Percentiles rank a stretch among this genome's conserved stretches.
Evolutionary conservation across 306 rosid genomes (phyloP).

Genomic region (Dryas octopetala): DNA sequence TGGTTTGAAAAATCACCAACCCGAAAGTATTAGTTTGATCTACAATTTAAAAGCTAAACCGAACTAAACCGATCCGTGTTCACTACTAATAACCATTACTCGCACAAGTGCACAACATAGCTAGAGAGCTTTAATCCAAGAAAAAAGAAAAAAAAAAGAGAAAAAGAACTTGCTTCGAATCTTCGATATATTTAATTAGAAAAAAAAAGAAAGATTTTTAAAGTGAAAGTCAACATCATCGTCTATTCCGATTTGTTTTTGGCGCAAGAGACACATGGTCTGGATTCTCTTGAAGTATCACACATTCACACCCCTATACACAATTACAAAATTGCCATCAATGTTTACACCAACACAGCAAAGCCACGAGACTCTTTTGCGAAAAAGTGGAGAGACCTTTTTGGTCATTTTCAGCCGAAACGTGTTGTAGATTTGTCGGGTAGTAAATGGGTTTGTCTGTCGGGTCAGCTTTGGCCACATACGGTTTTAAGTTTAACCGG

Average conservation of each 20-base stretch:
- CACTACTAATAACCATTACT: too few species aligned
- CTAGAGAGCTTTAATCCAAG: too few species aligned
- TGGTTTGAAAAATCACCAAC: too few species aligned
- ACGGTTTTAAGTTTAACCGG: background rate
- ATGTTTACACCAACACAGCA: background rate
- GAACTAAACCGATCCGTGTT: too few species aligned
- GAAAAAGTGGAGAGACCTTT: background rate
- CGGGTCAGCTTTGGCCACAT: constrained; percentile 1
- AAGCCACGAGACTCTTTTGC: too few species aligned
- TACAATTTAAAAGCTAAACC: too few species aligned
- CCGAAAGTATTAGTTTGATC: too few species aligned
- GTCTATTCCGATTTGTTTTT: background rate
- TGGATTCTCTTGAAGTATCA: too few species aligned
- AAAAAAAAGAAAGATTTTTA: background rate
- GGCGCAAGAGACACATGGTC: background rate
- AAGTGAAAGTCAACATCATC: constrained; percentile 15
- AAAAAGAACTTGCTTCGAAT: too few species aligned
- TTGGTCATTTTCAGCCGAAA: background rate
- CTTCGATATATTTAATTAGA: too few species aligned
- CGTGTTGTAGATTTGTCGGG: constrained; percentile 13
- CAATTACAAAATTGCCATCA: background rate
- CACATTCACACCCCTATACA: background rate
- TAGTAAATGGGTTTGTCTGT: background rate
- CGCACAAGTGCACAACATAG: too few species aligned
- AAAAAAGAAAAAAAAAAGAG: too few species aligned